phyloP scores from a whole-genome alignment of 345 rosid genomes.

The Aegle marmelos region DNA sequence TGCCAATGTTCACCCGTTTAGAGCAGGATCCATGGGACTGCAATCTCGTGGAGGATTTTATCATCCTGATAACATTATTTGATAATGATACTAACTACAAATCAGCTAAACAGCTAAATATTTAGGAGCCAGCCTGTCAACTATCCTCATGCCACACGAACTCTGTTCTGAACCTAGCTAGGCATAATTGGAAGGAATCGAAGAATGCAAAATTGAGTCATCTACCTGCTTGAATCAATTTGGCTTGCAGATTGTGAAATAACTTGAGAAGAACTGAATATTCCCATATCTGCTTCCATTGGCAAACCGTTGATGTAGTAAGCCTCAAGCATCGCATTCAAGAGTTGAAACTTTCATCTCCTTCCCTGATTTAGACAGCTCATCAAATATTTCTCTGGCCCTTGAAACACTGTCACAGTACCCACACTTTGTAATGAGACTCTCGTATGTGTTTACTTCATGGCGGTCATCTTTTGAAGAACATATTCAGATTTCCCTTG shows the following conservation, averaged over 20 bases:
- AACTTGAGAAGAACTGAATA: conserved; percentile 42
- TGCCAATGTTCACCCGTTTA: no score
- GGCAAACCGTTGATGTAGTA: conserved; percentile 72
- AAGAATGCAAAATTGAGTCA: conserved; percentile 2
- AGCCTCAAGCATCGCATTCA: conserved; percentile 79
- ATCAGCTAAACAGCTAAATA: not conserved
- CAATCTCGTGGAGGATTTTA: no score
- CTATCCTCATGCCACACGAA: conserved; percentile 3
- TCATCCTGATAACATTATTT: no score
- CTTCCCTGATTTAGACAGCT: conserved; percentile 48
- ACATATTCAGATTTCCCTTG: conserved; percentile 65
- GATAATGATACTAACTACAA: no score
- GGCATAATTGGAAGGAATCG: not conserved
- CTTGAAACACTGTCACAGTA: conserved; percentile 61
- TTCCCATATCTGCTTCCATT: conserved; percentile 69
- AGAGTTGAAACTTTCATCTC: conserved; percentile 61
- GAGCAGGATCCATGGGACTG: no score
- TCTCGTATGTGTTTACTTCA: conserved; percentile 80
- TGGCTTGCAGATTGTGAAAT: conserved; percentile 30
- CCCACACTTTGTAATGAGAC: conserved; percentile 78
- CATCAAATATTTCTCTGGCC: conserved; percentile 71
- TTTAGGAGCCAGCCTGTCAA: not conserved
- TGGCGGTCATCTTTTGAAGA: conserved; percentile 55
- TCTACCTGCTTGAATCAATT: conserved; percentile 17
- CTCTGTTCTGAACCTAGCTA: conserved; percentile 5